These are phyloP conservation scores for Aspergillus sclerotiicarbonarius DNA, from an alignment of 495 filamentous ascomycete species.

Conservation along the genomic window DNA sequence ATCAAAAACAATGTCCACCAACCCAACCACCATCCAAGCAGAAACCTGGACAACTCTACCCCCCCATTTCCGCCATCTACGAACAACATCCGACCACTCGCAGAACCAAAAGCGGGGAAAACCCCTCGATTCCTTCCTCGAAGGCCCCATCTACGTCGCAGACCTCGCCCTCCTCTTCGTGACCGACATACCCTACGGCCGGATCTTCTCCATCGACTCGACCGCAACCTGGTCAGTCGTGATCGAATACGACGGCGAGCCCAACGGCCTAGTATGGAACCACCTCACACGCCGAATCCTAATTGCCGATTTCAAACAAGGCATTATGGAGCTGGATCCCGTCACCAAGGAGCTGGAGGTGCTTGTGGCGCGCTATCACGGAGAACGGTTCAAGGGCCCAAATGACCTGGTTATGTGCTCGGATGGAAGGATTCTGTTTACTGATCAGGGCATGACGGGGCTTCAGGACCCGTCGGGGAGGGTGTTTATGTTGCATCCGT, in stretches of 20 bases:
- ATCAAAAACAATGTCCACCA: not conserved
- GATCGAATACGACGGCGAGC: not conserved
- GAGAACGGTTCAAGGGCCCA: conserved; percentile 14
- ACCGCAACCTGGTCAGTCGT: conserved; percentile 4
- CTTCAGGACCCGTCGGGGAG: conserved; percentile 1
- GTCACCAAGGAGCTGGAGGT: not conserved
- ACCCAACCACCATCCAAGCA: not conserved
- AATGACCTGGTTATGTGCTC: conserved; percentile 8
- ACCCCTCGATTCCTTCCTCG: conserved; percentile 16
- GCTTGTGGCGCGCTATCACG: conserved; percentile 12
- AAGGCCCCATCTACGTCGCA: conserved; percentile 8
- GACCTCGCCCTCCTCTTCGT: conserved; percentile 7
- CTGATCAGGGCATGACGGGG: conserved; percentile 13
- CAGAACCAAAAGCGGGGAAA: conserved; percentile 12
- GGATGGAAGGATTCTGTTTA: conserved; percentile 9
- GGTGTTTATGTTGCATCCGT: not conserved
- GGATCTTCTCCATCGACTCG: conserved; percentile 10
- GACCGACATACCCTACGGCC: conserved; percentile 11
- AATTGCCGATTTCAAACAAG: conserved; percentile 15
- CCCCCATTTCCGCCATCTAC: not conserved
- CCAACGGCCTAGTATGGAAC: conserved; percentile 6
- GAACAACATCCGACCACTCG: conserved; percentile 1
- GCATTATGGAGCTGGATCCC: conserved; percentile 9
- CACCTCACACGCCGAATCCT: conserved; percentile 4
- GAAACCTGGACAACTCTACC: not conserved